These are phyloP conservation scores for Escallonia herrerae DNA, from an alignment of 129 eudicot genomes.

Conservation along the genomic window DNA sequence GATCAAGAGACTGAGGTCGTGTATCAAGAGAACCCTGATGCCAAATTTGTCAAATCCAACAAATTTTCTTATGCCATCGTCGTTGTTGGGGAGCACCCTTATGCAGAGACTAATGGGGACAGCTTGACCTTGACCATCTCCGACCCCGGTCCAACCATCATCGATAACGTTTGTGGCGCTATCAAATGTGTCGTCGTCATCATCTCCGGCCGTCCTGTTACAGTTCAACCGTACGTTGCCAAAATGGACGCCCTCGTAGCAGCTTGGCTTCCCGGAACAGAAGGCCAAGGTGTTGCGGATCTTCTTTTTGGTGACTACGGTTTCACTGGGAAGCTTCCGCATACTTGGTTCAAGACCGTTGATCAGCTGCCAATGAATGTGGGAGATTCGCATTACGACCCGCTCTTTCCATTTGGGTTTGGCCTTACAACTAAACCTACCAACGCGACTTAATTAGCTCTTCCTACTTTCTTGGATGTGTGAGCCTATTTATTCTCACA, in stretches of 20 bases:
- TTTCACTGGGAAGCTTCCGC: conserved; percentile 63
- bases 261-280: conserved; percentile 83
- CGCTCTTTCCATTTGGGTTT: conserved; percentile 58
- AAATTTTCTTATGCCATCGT: conserved; percentile 70
- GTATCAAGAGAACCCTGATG: conserved; percentile 51
- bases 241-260: conserved; percentile 66
- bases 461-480: background rate
- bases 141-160: conserved; percentile 52
- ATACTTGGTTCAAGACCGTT: conserved; percentile 73
- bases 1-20: conserved; percentile 57
- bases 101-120: conserved; percentile 75
- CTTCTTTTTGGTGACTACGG: conserved; percentile 70
- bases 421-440: conserved; percentile 56
- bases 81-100: conserved; percentile 79
- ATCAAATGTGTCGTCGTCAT: conserved; percentile 72
- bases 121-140: conserved; percentile 54
- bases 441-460: conserved; percentile 1
- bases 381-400: conserved; percentile 57
- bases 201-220: conserved; percentile 68
- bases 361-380: conserved; percentile 58
- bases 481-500: background rate
- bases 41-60: conserved; percentile 36
- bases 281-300: conserved; percentile 79
- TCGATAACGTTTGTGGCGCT: conserved; percentile 48
- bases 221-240: conserved; percentile 50